Evolutionary conservation across 2,329 filamentous ascomycete genomes (phyloP).

Genomic region (Phaeosphaeria sp.): DNA sequence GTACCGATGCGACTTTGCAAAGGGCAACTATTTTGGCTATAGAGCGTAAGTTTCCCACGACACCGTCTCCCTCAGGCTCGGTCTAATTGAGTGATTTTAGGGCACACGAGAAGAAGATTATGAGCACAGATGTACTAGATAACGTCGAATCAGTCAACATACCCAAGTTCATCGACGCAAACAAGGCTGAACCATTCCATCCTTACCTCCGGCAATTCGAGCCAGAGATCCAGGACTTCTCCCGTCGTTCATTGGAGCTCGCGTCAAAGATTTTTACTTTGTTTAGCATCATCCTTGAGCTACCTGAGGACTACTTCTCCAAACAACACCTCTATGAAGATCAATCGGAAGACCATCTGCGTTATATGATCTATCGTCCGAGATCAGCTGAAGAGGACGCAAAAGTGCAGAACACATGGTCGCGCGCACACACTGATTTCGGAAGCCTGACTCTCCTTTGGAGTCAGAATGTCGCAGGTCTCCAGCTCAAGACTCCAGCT

Average conservation of each 20-base stretch:
- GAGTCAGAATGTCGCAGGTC: constrained; percentile 55
- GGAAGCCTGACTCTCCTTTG: constrained; percentile 57
- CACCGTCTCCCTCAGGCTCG: background rate
- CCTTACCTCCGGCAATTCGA: constrained; percentile 34
- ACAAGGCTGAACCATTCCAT: constrained; percentile 33
- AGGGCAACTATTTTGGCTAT: constrained; percentile 43
- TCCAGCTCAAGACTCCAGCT: constrained; percentile 55
- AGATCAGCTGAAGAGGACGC: constrained; percentile 46
- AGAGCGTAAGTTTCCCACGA: constrained; percentile 14
- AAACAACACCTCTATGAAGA: constrained; percentile 46
- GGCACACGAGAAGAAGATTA: constrained; percentile 39
- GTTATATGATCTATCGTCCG: constrained; percentile 54
- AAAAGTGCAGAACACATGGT: constrained; percentile 50
- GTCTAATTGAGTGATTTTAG: background rate
- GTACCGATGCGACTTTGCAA: constrained; percentile 38
- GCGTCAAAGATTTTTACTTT: constrained; percentile 49
- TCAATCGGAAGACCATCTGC: constrained; percentile 49
- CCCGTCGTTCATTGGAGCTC: constrained; percentile 29
- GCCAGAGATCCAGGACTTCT: constrained; percentile 38
- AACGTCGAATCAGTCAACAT: constrained; percentile 43
- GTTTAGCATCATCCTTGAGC: constrained; percentile 49
- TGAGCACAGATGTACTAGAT: constrained; percentile 41
- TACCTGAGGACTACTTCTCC: constrained; percentile 48
- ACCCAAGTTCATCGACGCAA: constrained; percentile 38
- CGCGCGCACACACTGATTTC: constrained; percentile 59